phyloP scores from a whole-genome alignment of 345 rosid genomes.

The Bruguiera parviflora region DNA sequence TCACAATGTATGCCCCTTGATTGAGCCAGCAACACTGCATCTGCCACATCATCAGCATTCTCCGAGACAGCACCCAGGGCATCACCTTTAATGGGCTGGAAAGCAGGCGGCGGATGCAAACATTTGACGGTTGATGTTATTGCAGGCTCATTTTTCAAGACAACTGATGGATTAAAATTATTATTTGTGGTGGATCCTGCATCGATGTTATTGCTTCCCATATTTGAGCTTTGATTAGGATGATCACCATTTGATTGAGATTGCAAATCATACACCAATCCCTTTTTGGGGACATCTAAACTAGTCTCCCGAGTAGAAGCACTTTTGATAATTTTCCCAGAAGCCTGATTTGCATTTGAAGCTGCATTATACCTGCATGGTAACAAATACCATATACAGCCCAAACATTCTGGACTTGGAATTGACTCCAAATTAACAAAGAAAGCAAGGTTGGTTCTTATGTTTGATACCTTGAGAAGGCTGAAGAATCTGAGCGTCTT shows the following conservation, averaged over 20 bases:
- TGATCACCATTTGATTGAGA: conserved; percentile 31
- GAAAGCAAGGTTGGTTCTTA: conserved; percentile 3
- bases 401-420: conserved; percentile 14
- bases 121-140: conserved; percentile 33
- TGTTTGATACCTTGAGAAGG: conserved; percentile 49
- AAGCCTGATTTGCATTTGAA: conserved; percentile 32
- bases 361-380: conserved; percentile 42
- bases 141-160: conserved; percentile 32
- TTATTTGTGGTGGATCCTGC: conserved; percentile 46
- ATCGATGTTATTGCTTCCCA: conserved; percentile 45
- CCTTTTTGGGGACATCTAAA: conserved; percentile 25
- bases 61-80: conserved; percentile 12
- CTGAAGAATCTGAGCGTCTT: conserved; percentile 50
- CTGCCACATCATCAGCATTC: conserved; percentile 27
- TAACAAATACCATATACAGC: background rate
- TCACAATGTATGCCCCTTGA: conserved; percentile 24
- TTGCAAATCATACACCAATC: conserved; percentile 18
- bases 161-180: conserved; percentile 24
- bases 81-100: conserved; percentile 30
- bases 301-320: conserved; percentile 24
- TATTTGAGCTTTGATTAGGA: conserved; percentile 43
- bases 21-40: conserved; percentile 21
- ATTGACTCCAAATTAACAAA: conserved; percentile 1
- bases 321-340: conserved; percentile 28
- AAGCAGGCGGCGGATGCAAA: conserved; percentile 27